Evolutionary conservation across 257 asterid genomes (phyloP).

Genomic region (Datura wrightii): DNA sequence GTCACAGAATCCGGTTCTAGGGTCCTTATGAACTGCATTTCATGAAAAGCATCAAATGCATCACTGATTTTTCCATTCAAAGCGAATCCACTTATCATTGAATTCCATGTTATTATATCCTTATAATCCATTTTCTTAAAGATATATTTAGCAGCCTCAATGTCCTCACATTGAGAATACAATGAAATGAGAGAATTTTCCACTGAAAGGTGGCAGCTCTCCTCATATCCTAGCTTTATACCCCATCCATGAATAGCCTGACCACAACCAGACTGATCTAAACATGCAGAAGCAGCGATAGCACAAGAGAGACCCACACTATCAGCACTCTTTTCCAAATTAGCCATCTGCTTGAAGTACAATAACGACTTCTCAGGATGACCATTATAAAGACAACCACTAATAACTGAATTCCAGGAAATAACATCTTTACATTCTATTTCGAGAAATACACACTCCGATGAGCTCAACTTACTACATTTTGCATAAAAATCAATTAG

Average conservation of each 20-base stretch:
- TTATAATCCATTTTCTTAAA: constrained; percentile 47
- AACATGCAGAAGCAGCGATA: constrained; percentile 56
- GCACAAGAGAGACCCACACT: constrained; percentile 64
- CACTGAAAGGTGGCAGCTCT: constrained; percentile 48
- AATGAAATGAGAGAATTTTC: constrained; percentile 70
- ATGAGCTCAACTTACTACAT: constrained; percentile 57
- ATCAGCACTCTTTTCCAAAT: constrained; percentile 46
- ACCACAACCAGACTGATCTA: constrained; percentile 53
- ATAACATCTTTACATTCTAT: constrained; percentile 50
- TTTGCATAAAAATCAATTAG: constrained; percentile 63
- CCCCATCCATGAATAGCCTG: constrained; percentile 56
- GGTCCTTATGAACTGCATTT: constrained; percentile 59
- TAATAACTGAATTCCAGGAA: constrained; percentile 69
- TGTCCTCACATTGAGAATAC: constrained; percentile 49
- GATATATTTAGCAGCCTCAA: constrained; percentile 49
- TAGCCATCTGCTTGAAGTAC: constrained; percentile 56
- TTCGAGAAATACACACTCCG: constrained; percentile 51
- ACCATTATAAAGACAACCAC: constrained; percentile 54
- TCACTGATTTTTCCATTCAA: constrained; percentile 42
- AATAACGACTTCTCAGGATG: constrained; percentile 49
- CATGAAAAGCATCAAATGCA: constrained; percentile 51
- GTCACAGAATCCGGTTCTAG: constrained; percentile 60
- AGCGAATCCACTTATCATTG: constrained; percentile 63
- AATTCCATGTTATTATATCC: constrained; percentile 73
- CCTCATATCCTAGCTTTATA: constrained; percentile 53